Percentiles rank a stretch among this genome's conserved stretches.
These are phyloP conservation scores for Rhizopogon rudus DNA, from an alignment of 768 basidiomycete species.

Conservation along the genomic window DNA sequence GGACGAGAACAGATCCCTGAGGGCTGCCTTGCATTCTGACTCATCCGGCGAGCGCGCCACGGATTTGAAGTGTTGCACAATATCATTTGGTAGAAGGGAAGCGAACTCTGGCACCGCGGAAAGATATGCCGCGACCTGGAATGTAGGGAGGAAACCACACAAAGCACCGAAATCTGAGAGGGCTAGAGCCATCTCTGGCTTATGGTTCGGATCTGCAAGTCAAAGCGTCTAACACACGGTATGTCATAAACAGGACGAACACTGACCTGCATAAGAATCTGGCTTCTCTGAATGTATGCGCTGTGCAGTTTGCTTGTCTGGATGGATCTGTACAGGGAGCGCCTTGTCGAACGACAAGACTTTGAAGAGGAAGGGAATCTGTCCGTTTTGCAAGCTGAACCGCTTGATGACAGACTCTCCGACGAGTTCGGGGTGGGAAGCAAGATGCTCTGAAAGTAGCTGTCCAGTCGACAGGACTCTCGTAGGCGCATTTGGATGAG, in stretches of 20 bases:
- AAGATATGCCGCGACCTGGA: neutral
- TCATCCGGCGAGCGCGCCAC: neutral
- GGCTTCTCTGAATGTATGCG: conserved; percentile 38
- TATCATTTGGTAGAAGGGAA: neutral
- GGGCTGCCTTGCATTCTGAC: neutral
- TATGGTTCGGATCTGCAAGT: conserved; percentile 47
- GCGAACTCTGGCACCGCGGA: conserved; percentile 3
- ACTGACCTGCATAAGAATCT: conserved; percentile 15
- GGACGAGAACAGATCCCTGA: conserved; percentile 1
- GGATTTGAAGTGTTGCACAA: neutral
- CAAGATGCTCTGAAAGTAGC: conserved; percentile 22
- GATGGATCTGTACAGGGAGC: conserved; percentile 54
- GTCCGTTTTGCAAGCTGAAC: conserved; percentile 23
- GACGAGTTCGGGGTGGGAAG: conserved; percentile 32
- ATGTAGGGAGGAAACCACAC: conserved; percentile 8
- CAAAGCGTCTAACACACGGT: conserved; percentile 3
- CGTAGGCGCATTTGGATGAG: conserved; percentile 48
- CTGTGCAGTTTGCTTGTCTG: conserved; percentile 43
- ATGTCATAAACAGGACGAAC: no score
- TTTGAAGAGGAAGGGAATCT: conserved; percentile 52
- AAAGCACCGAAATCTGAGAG: conserved; percentile 37
- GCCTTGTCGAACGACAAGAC: conserved; percentile 51
- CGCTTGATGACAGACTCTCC: conserved; percentile 29
- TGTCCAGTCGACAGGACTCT: conserved; percentile 18
- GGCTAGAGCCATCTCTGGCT: conserved; percentile 54